Evolutionary conservation across 495 filamentous ascomycete species (phyloP).

Genomic region (Ramalina peruviana): DNA sequence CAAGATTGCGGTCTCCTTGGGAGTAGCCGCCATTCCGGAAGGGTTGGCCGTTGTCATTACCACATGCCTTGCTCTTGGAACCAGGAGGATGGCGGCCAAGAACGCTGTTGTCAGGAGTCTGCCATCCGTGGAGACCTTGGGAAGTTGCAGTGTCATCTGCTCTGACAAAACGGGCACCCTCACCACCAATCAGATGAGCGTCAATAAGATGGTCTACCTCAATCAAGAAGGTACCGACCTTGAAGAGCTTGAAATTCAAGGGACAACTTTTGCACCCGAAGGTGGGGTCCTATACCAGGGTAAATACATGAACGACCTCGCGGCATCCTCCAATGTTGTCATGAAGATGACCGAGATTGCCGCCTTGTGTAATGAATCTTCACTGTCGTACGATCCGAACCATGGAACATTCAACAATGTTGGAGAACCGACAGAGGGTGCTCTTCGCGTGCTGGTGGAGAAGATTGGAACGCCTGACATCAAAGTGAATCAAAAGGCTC

Average conservation of each 20-base stretch:
- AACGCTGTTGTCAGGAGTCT: conserved; percentile 93
- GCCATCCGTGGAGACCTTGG: conserved; percentile 93
- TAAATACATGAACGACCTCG: conserved; percentile 51
- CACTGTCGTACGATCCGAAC: conserved; percentile 67
- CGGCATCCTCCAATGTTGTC: conserved; percentile 63
- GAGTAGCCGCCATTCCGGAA: conserved; percentile 95
- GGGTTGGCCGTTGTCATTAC: conserved; percentile 96
- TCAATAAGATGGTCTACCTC: conserved; percentile 80
- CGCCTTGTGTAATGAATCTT: conserved; percentile 81
- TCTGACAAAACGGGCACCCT: conserved; percentile 99
- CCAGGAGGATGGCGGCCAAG: conserved; percentile 95
- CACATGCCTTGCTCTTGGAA: conserved; percentile 88
- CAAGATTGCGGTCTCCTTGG: conserved; percentile 97
- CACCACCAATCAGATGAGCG: conserved; percentile 99
- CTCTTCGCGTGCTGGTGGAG: conserved; percentile 79
- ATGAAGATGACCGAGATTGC: conserved; percentile 73
- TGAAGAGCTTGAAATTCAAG: conserved; percentile 83
- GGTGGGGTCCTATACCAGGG: conserved; percentile 57
- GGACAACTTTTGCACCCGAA: conserved; percentile 81
- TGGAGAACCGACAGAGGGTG: conserved; percentile 93
- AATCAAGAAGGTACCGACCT: conserved; percentile 55
- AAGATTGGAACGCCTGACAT: conserved; percentile 70
- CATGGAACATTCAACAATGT: conserved; percentile 63
- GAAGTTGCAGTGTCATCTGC: conserved; percentile 98
- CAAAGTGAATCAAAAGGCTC: conserved; percentile 39